phyloP scores from a whole-genome alignment of 2,329 filamentous ascomycete genomes.

The Arthrobotrys entomopaga region DNA sequence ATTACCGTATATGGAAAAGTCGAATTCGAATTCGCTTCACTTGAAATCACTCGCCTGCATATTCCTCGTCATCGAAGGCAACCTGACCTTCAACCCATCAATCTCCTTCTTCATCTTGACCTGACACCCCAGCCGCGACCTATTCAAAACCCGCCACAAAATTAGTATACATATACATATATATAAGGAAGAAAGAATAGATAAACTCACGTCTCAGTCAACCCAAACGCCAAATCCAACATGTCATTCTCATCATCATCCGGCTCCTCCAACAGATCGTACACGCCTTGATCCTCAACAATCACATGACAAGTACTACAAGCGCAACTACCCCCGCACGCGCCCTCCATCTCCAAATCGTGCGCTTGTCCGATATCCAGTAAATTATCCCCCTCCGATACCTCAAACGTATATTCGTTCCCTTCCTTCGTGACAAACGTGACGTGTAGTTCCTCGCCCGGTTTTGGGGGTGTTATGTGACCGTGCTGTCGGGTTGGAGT shows the following conservation, averaged over 20 bases:
- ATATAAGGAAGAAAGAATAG: neutral
- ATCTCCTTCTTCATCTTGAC: slow-evolving; percentile 90
- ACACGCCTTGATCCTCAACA: slow-evolving; percentile 72
- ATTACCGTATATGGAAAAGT: too few relatives aligned
- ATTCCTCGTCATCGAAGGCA: slow-evolving; percentile 95
- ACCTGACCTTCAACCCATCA: slow-evolving; percentile 82
- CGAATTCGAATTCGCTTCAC: slow-evolving; percentile 57
- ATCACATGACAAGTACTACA: slow-evolving; percentile 82
- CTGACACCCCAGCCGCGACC: slow-evolving; percentile 79
- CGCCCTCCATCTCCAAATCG: slow-evolving; percentile 97
- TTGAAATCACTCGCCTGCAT: slow-evolving; percentile 93
- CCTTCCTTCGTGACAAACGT: slow-evolving; percentile 95
- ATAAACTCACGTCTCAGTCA: slow-evolving; percentile 73
- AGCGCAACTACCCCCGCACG: slow-evolving; percentile 85
- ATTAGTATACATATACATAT: neutral
- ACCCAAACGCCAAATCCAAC: slow-evolving; percentile 77
- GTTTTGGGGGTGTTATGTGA: slow-evolving; percentile 83
- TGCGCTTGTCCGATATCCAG: slow-evolving; percentile 94
- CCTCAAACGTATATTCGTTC: slow-evolving; percentile 77
- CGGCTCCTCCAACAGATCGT: slow-evolving; percentile 72
- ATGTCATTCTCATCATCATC: slow-evolving; percentile 76
- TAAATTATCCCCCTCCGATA: slow-evolving; percentile 87
- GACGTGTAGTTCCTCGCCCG: slow-evolving; percentile 91
- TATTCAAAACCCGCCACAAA: slow-evolving; percentile 22
- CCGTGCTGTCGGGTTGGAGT: slow-evolving; percentile 74